These are phyloP conservation scores for Hemisphaericaspora lyxosophila DNA, from an alignment of 1,139 yeast species.

Conservation along the genomic window DNA sequence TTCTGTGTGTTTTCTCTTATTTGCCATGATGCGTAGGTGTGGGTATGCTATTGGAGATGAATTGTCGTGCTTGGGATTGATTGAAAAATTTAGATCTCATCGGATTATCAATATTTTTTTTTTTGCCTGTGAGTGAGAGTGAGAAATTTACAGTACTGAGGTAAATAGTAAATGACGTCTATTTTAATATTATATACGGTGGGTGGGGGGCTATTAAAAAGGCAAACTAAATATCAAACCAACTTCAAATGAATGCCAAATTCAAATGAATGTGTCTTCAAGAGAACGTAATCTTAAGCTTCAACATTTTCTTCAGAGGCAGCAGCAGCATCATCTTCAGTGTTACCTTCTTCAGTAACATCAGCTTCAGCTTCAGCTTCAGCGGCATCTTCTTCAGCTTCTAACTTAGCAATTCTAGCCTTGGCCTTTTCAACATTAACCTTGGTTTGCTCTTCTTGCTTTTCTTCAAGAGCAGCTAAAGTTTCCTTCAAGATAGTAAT, in stretches of 20 bases:
- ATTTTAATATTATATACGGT: no score
- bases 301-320: constrained; percentile 4
- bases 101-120: constrained; percentile 2
- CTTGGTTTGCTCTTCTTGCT: constrained; percentile 82
- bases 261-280: no score
- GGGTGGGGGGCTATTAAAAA: neutral
- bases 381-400: constrained; percentile 37
- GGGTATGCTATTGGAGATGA: no score
- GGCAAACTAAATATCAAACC: neutral
- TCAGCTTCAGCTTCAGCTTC: constrained; percentile 24
- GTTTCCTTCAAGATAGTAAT: constrained; percentile 72
- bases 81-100: constrained; percentile 1
- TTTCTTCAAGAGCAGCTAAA: constrained; percentile 63
- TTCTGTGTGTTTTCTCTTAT: constrained; percentile 30
- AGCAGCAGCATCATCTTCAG: constrained; percentile 10
- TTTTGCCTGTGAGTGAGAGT: neutral
- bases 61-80: no score
- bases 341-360: constrained; percentile 11
- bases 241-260: no score
- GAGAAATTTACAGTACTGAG: neutral
- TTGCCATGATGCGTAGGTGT: constrained; percentile 21
- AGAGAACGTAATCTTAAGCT: no score
- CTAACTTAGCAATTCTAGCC: constrained; percentile 69
- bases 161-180: neutral
- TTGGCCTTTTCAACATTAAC: constrained; percentile 73